Base-by-base conservation (phyloP, 805 yeast species). In the Kazachstania taianensis region DNA sequence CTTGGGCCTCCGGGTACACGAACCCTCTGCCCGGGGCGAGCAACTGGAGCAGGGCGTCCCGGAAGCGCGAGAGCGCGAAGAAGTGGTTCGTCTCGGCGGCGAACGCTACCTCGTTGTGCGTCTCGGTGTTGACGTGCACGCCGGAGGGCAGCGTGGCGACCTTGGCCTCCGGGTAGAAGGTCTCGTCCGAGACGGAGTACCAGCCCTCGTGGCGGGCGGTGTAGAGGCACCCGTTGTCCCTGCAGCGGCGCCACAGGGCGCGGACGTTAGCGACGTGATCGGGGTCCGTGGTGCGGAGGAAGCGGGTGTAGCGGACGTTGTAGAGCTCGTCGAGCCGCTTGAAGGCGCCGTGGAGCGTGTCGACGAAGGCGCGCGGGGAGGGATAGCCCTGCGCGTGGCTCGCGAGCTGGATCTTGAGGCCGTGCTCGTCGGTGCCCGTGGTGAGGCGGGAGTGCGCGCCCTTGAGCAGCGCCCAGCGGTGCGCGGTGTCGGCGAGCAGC, bases 361-460 rank as follows among this genome's bases (percentile, higher is more conserved):
- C 94, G 16, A 86, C 94, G 48, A 87, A 81, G 30, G 56, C 52
- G 49, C 78, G 69, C 1, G 96, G 84, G 24, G 41, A 36, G 1
- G 62, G 61, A n/a, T 57, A 53, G 0, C 67, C 66, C 5, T 66
- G 68, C 39, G 64, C 65, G 20, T 62, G 65, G 0, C 96, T 94
- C 0, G 94, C 96, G n/a, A 72, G 66, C 48, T 84, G 94, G 20
- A 89, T 89, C 63, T 92, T 92, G 37, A 86, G 61, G 0, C 98
- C 98, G 56, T 92, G 98, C 58, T 92, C 98, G 56, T 92, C 98
- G 0, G 96, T 87, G 0, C 98, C 98, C 0, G 97, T 92, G 5
- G 83, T 72, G 50, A 87, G 70, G 41, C 62, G 70, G 1, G 77
- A 59, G 3, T 9, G 12, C 12, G 25, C 12, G 25, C 12, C 25